Evolutionary conservation across 768 basidiomycete species (phyloP), one percentile per base, ranked within the genome.

Genomic region (Lyophyllum atratum): DNA sequence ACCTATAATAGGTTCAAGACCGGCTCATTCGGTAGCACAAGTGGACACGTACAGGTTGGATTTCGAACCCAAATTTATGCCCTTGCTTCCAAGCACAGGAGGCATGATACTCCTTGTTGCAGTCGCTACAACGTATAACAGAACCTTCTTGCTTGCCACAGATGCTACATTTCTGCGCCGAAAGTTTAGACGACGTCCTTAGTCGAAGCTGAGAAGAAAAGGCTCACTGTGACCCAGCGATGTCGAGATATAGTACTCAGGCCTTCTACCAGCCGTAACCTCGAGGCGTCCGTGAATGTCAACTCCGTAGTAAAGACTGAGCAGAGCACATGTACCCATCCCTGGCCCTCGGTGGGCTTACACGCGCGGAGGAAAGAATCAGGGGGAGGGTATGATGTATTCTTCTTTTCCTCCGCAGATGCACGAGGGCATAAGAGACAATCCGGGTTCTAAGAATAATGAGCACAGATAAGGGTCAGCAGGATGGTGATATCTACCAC

Each of bases 261-360:
- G 25, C 93, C 94, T 72, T 98, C 96, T 7, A 91, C 91, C n/a
- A 87, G 72, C 34, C 87, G 85, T 44, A 98, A 75, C 14, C 82
- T 82, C 6, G 76, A 68, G 0, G 92, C 84, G 64, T 95, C 90
- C 22, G 90, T 86, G 69, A 90, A 96, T 4, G 75, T 80, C n/a
- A 95, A 74, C 65, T 98, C 95, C 3, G 89, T 88, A 26, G 86
- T 84, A 74, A 93, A 98, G 1, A 92, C 85, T 2, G 95, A 85
- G 74, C 96, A 98, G 3, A 97, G 73, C 29, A 95, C 79, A 68
- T 98, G 96, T 0, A 86, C 87, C 95, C 95, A 97, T 54, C 90
- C 88, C 70, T 93, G 89, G 10, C 93, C 92, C 75, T 97, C 95
- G 0, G 95, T 96, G 7, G 92, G 92, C 67, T 95, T 96, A 67